Evolutionary conservation across 495 filamentous ascomycete species (phyloP), one percentile per base, ranked within the genome.

Genomic region (Penicillium paxilli): DNA sequence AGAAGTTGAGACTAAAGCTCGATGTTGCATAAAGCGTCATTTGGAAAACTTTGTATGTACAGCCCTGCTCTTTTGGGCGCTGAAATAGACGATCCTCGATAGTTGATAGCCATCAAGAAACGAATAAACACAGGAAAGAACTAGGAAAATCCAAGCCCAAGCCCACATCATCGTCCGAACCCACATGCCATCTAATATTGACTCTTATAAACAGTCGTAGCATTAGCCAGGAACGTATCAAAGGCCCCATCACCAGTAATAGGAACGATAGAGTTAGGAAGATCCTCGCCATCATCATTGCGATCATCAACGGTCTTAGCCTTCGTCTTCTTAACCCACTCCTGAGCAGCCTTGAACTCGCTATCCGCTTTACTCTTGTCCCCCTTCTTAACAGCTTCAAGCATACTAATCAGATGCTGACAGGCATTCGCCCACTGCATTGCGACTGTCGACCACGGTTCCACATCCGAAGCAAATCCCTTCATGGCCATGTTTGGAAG

Each of bases 221-320:
- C 46, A 51, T 59, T 54, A 14, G 40, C 30, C n/a, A 55, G 21
- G 24, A 59, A 59, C 24, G 14, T 25, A 3, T 49, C 46, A 51
- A 59, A 59, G 7, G 26, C 46, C 17, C 40, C 52, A 32, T 55
- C 57, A 19, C 52, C 57, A 3, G 46, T 51, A 28, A 11, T 25
- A 1, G 51, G 57, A 1, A 25, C 50, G 21, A 59, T 59, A n/a
- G 57, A 59, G 6, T 51, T 41, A 17, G 57, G 57, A 46, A 59
- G 40, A 1, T 59, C 41, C 33, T 47, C 12, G 2, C 57, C 57
- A 5, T 47, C n/a, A 14, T 46, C 32, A 22, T 59, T 42, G 3
- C 57, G 51, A 16, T 59, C 57, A 47, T 55, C 44, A 11, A 59
- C 57, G 42, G 57, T 55, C 57, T 55, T 59, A 19, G 52, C 32